A percentile compares a stretch with the other conserved stretches of the same genome.
Conservation (phyloP, 768 basidiomycete species). For the Rhizopogon vesiculosus region DNA sequence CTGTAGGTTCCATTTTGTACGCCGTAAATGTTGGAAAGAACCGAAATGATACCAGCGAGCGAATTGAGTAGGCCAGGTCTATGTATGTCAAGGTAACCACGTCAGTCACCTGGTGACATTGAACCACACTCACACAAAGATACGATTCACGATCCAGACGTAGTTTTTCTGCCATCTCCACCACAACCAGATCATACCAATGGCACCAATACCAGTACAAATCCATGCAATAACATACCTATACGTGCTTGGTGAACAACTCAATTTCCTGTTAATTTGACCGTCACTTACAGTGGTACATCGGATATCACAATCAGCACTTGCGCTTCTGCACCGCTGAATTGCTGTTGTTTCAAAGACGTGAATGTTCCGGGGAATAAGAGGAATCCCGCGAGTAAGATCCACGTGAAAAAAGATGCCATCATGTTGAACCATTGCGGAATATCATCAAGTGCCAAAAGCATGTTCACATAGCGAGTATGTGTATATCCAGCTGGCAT, state of each 20-base stretch:
- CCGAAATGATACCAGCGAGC: slow-evolving; percentile 51
- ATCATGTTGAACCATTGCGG: slow-evolving; percentile 43
- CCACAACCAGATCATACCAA: slow-evolving; percentile 56
- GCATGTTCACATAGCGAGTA: slow-evolving; percentile 57
- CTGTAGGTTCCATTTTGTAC: slow-evolving; percentile 42
- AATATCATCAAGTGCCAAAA: slow-evolving; percentile 55
- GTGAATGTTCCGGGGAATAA: slow-evolving; percentile 61
- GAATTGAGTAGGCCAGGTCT: slow-evolving; percentile 58
- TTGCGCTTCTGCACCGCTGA: slow-evolving; percentile 26
- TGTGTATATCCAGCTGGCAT: slow-evolving; percentile 19
- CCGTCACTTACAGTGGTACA: slow-evolving; percentile 39
- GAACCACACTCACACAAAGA: slow-evolving; percentile 43
- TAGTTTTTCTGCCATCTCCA: slow-evolving; percentile 58
- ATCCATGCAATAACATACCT: slow-evolving; percentile 52
- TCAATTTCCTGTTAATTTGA: background rate
- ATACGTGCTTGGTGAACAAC: background rate
- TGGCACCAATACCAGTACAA: slow-evolving; percentile 48
- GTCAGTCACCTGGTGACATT: background rate
- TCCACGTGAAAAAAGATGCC: slow-evolving; percentile 60
- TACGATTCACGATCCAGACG: slow-evolving; percentile 51
- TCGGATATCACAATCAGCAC: slow-evolving; percentile 36
- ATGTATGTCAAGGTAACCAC: slow-evolving; percentile 1
- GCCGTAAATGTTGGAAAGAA: slow-evolving; percentile 47
- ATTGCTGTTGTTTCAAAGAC: slow-evolving; percentile 27
- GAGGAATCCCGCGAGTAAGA: slow-evolving; percentile 57